Evolutionary conservation across 129 eudicot genomes (phyloP).

Genomic region (Tagetes patula): DNA sequence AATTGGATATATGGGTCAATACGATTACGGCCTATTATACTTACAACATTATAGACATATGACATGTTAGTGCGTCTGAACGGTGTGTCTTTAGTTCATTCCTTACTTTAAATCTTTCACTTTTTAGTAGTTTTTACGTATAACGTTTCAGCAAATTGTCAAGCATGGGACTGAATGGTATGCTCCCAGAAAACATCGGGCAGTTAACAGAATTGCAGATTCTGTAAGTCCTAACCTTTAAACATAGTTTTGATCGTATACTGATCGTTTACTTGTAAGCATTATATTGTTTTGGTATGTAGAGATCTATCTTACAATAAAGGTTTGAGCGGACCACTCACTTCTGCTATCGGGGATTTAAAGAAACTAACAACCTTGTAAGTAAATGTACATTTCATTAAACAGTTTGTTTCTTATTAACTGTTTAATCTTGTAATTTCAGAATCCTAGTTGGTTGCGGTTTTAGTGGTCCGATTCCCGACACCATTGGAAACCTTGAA

Average conservation of each 20-base stretch:
- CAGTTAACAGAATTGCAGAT: conserved; percentile 51
- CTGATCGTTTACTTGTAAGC: neutral
- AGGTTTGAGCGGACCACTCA: conserved; percentile 67
- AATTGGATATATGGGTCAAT: too few relatives aligned
- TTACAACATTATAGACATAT: too few relatives aligned
- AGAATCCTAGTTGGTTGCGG: conserved; percentile 62
- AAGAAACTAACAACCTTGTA: conserved; percentile 64
- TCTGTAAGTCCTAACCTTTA: conserved; percentile 44
- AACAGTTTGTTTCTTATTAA: neutral
- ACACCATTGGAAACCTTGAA: conserved; percentile 58
- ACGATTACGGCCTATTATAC: too few relatives aligned
- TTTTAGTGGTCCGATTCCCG: conserved; percentile 66
- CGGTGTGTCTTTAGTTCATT: too few relatives aligned
- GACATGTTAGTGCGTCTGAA: too few relatives aligned
- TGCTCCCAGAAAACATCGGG: conserved; percentile 53
- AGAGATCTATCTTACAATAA: conserved; percentile 88
- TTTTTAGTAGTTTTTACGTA: neutral
- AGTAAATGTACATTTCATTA: conserved; percentile 24
- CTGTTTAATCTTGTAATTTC: conserved; percentile 6
- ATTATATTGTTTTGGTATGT: conserved; percentile 11
- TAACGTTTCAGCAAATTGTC: conserved; percentile 52
- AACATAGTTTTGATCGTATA: neutral
- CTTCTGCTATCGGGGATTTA: conserved; percentile 60
- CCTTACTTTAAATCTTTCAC: too few relatives aligned
- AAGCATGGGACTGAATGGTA: conserved; percentile 52